These are phyloP conservation scores for Sphagnum tenellum DNA, from an alignment of 225 moss, liverwort and hornwort genomes.

Conservation along the genomic window DNA sequence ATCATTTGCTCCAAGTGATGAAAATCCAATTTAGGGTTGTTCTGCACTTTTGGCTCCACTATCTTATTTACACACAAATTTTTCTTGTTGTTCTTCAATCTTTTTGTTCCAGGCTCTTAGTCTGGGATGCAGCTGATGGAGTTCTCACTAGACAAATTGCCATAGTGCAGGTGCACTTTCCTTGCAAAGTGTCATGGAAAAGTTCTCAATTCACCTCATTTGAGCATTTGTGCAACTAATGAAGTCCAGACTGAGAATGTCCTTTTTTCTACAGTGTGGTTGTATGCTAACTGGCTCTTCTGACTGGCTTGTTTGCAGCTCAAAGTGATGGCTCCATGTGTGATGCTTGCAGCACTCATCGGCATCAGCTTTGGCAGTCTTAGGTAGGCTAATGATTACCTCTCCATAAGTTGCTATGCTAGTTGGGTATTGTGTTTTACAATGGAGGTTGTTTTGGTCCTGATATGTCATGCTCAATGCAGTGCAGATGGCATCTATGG, in stretches of 20 bases:
- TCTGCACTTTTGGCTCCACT: too few relatives aligned
- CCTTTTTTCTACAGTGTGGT: too few relatives aligned
- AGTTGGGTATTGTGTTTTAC: too few relatives aligned
- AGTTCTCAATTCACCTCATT: neutral
- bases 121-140: conserved; percentile 38
- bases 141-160: conserved; percentile 71
- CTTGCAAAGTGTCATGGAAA: too few relatives aligned
- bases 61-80: too few relatives aligned
- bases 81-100: too few relatives aligned
- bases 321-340: conserved; percentile 97
- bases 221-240: neutral
- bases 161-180: conserved; percentile 51
- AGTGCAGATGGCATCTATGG: conserved; percentile 74
- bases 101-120: conserved; percentile 16
- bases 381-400: conserved; percentile 11
- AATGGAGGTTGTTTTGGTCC: too few relatives aligned
- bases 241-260: too few relatives aligned
- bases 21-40: neutral
- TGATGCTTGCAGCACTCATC: conserved; percentile 63
- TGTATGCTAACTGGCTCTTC: too few relatives aligned
- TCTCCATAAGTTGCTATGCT: too few relatives aligned
- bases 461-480: neutral
- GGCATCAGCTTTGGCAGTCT: conserved; percentile 84
- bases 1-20: too few relatives aligned
- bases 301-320: conserved; percentile 36